Evolutionary conservation across 1,284 basidiomycete species (phyloP), one percentile per base, ranked within the genome.

Genomic region (Ganoderma multipileum): DNA sequence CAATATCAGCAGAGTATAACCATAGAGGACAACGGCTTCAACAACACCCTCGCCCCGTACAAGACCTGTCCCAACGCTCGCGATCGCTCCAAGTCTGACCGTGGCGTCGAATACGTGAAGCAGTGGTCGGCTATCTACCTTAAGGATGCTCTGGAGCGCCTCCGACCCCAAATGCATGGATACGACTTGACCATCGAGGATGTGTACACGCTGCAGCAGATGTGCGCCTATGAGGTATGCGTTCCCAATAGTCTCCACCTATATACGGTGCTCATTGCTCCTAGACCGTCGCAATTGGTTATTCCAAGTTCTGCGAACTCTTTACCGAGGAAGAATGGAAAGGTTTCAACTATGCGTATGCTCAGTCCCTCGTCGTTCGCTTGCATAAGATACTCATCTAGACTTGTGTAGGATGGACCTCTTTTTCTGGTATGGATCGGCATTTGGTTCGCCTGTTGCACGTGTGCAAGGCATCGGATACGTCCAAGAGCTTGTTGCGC

Each of bases 281-380:
- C 36, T 42, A 95, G 91, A 97, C 96, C 3, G 95, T 96, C 50
- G 92, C 95, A 0, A 85, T 97, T 18, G 96, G 96, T 2, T 96
- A 93, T 76, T 95, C 93, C 36, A 91, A 89, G 72, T 98, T 97
- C 81, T 98, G 97, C 75, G 87, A 89, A 63, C 83, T 98, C 0
- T 98, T 98, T 81, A 96, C 93, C 0, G 85, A 92, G 76, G 91
- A 95, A 58, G 96, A 98, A 79, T 96, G 95, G 91, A 87, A 92
- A 74, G 95, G 94, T 14, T 97, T 95, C 78, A 88, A 95, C 78
- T 97, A 96, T 70, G 84, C 89, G 88, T 93, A 75, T 70, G 90
- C 83, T 14, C 14, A 16, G 28, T 47, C 9, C 12, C 3, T 16
- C n/a, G 11, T 33, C 18, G 18, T 9, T 54, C 60, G 26, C 23